Evolutionary conservation across 805 yeast species (phyloP).

Genomic region (Candida silvatica): DNA sequence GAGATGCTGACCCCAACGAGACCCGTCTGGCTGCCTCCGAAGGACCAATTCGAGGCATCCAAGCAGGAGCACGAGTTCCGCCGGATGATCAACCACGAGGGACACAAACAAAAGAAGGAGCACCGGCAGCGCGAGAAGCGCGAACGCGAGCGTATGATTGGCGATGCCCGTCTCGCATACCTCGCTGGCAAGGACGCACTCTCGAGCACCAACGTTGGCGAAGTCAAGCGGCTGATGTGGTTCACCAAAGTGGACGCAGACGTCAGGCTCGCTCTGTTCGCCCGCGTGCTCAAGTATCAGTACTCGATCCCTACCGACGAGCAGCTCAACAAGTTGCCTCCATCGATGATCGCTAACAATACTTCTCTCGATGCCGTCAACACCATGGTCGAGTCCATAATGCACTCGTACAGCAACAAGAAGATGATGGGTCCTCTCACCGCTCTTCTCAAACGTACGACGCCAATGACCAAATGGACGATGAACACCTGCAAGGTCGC

Average conservation of each 20-base stretch:
- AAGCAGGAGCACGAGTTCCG: slow-evolving; percentile 51
- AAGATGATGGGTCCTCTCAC: slow-evolving; percentile 13
- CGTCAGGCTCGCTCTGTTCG: slow-evolving; percentile 13
- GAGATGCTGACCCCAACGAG: slow-evolving; percentile 49
- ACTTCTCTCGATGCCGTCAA: slow-evolving; percentile 4
- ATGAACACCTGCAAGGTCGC: slow-evolving; percentile 10
- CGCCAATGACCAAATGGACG: slow-evolving; percentile 12
- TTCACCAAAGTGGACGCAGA: slow-evolving; percentile 19
- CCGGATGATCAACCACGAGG: slow-evolving; percentile 25
- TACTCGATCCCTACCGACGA: slow-evolving; percentile 3
- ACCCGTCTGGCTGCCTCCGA: slow-evolving; percentile 70
- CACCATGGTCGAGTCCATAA: slow-evolving; percentile 11
- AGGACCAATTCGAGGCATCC: slow-evolving; percentile 38
- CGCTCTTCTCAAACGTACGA: slow-evolving; percentile 10
- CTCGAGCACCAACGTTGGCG: slow-evolving; percentile 23
- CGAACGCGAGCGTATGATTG: slow-evolving; percentile 22
- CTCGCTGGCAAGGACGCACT: slow-evolving; percentile 19
- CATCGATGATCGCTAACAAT: slow-evolving; percentile 1
- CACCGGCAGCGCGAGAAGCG: slow-evolving; percentile 25
- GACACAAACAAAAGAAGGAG: slow-evolving; percentile 21
- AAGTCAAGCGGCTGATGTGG: slow-evolving; percentile 25
- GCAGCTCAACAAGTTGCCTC: slow-evolving; percentile 7
- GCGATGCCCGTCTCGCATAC: slow-evolving; percentile 24
- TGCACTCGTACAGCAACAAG: slow-evolving; percentile 14
- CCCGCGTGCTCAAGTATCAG: slow-evolving; percentile 9